Conservation (phyloP, 2,329 filamentous ascomycete species). For the Uncinocarpus reesii region DNA sequence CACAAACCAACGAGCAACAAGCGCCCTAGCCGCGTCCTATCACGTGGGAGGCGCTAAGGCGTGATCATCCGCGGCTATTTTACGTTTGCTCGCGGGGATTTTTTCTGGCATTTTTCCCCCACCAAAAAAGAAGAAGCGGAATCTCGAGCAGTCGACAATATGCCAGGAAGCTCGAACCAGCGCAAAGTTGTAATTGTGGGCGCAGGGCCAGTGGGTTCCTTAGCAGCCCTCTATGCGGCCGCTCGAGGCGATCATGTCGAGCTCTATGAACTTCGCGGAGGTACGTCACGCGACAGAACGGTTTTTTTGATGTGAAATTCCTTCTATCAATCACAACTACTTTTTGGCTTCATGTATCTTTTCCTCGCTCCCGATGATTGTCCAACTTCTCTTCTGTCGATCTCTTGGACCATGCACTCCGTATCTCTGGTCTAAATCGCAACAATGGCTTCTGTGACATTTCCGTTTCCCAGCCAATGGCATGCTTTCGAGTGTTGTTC, state of each 20-base stretch:
- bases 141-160: no score
- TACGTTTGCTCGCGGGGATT: no score
- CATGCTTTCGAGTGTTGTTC: not conserved
- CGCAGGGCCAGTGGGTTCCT: constrained; percentile 82
- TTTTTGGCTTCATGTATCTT: not conserved
- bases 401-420: not conserved
- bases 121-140: constrained; percentile 1
- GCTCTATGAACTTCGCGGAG: constrained; percentile 83
- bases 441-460: not conserved
- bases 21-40: not conserved
- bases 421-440: not conserved
- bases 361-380: not conserved
- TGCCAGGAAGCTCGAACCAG: constrained; percentile 33
- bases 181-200: constrained; percentile 74
- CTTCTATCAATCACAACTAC: not conserved
- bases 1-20: not conserved
- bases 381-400: not conserved
- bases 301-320: not conserved
- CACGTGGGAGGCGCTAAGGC: not conserved
- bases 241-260: constrained; percentile 80
- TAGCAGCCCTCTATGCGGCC: constrained; percentile 88
- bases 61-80: constrained; percentile 5
- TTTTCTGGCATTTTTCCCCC: not conserved
- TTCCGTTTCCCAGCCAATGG: not conserved
- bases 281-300: constrained; percentile 44